Evolutionary conservation across 2,329 filamentous ascomycete species (phyloP), one percentile per base, ranked within the genome.

Genomic region (Onygenales sp.): DNA sequence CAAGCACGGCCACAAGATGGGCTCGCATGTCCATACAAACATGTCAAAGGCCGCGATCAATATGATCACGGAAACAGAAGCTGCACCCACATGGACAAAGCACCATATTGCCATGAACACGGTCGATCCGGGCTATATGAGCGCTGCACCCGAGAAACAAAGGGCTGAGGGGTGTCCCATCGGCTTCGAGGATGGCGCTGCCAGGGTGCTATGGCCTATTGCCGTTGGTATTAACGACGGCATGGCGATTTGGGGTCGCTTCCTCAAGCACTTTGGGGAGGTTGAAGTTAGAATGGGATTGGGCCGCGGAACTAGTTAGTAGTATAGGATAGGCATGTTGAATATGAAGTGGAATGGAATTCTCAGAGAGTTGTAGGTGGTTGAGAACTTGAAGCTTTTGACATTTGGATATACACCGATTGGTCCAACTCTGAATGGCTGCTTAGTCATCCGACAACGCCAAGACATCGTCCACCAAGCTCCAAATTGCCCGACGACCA

Each of bases 11-110:
- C 57, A 59, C 50, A 70, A 70, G 54, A 56, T 51, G 1, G 67
- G 69, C 6, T 58, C 61, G 39, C 67, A 72, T 45, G 67, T 70
- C 7, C 67, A 71, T 55, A 72, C 68, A 8, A 70, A 71, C 55
- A 71, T 70, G 65, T 67, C 66, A 17, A 72, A 73, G 48, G 69
- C 70, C 6, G 68, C 65, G 1, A 62, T 73, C 11, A 70, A 70
- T 57, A 72, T 72, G 68, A 67, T 71, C 44, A 72, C 70, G 0
- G 66, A 71, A 55, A 70, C 68, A 0, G 68, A 72, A 49, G 65
- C 67, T 4, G 55, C 53, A 0, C 40, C 48, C 5, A 60, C 64
- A 2, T 72, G 69, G 70, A 49, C 57, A 17, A 56, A 51, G 1
- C 56, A 61, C 8, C 42, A 58, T 10, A 63, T 70, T 17, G 67